Conservation (phyloP, 805 yeast species). For the Candida michaelii region DNA sequence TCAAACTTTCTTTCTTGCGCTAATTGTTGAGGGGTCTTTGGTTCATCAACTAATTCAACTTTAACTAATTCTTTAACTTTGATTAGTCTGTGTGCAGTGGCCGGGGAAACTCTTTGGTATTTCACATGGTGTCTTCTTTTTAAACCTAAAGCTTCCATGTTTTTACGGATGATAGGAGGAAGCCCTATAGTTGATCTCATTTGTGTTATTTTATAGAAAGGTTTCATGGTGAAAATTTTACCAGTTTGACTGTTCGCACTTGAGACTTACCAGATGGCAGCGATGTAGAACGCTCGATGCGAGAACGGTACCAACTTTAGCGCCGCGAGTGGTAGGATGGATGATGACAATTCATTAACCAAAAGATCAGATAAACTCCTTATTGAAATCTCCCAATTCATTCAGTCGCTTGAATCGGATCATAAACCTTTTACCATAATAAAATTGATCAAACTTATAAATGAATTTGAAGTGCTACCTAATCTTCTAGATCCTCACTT, state of each 20-base stretch:
- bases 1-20: slow-evolving; percentile 56
- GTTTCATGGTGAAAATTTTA: slow-evolving; percentile 7
- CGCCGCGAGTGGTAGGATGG: not conserved
- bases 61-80: slow-evolving; percentile 82
- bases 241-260: not conserved
- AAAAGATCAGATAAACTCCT: slow-evolving; percentile 6
- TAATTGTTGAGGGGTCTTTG: slow-evolving; percentile 51
- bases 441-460: slow-evolving; percentile 22
- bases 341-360: slow-evolving; percentile 1
- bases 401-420: not conserved
- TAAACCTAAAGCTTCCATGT: slow-evolving; percentile 73
- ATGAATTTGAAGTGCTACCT: slow-evolving; percentile 56
- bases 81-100: slow-evolving; percentile 81
- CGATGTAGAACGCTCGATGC: no score
- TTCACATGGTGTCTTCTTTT: slow-evolving; percentile 69
- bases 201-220: slow-evolving; percentile 62
- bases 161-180: slow-evolving; percentile 64
- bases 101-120: slow-evolving; percentile 71
- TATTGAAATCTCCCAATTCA: not conserved
- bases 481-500: slow-evolving; percentile 47
- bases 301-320: not conserved
- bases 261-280: no score
- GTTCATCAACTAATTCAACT: slow-evolving; percentile 67
- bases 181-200: slow-evolving; percentile 82
- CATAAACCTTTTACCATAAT: slow-evolving; percentile 2